phyloP scores from a whole-genome alignment of 169 alveolate genomes.

The Cytauxzoon felis region DNA sequence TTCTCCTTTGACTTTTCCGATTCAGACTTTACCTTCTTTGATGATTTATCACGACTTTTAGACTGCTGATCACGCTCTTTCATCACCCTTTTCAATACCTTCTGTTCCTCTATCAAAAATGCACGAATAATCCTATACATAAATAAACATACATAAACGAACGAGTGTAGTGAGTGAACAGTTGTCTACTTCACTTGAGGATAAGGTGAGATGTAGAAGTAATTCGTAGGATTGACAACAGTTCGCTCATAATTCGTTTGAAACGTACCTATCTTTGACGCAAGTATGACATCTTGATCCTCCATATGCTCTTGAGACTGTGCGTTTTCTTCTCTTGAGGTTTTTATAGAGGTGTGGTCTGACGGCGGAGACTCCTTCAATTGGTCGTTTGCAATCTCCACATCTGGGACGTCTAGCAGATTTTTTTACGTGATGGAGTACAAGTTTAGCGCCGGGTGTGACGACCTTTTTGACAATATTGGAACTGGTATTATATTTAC shows the following conservation, averaged over 20 bases:
- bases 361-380: constrained; percentile 74
- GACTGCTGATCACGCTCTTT: constrained; percentile 67
- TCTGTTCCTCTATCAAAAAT: constrained; percentile 87
- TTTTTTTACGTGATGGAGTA: constrained; percentile 70
- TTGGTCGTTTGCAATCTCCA: constrained; percentile 74
- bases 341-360: constrained; percentile 73
- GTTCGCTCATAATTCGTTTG: neutral
- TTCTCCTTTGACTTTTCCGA: constrained; percentile 42
- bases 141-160: neutral
- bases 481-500: constrained; percentile 83
- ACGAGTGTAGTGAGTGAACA: neutral
- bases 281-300: constrained; percentile 81
- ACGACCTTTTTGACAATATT: constrained; percentile 80
- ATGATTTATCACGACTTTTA: constrained; percentile 38
- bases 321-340: constrained; percentile 74
- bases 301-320: constrained; percentile 89
- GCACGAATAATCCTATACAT: constrained; percentile 85
- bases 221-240: neutral
- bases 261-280: constrained; percentile 71
- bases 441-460: constrained; percentile 85
- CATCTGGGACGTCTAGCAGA: constrained; percentile 79
- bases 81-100: constrained; percentile 76
- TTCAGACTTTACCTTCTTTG: constrained; percentile 25
- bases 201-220: neutral
- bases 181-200: neutral